Percentiles rank a stretch among this genome's conserved stretches.
These are phyloP conservation scores for Penicillium janthinellum DNA, from an alignment of 2,329 filamentous ascomycete species.

Conservation along the genomic window DNA sequence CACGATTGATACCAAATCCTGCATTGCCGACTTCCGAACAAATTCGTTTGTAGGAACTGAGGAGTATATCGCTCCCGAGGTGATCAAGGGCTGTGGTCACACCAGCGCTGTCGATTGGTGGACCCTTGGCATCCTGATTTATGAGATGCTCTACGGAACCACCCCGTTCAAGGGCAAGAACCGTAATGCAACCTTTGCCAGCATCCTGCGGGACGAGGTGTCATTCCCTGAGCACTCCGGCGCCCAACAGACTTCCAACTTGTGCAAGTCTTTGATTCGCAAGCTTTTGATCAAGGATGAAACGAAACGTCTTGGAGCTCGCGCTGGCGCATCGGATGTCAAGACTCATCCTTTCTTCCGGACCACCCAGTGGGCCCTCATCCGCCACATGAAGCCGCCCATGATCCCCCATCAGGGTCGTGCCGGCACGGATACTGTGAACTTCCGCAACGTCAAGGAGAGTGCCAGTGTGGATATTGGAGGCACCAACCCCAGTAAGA, in stretches of 20 bases:
- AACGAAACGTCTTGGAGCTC: constrained; percentile 85
- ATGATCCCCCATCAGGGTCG: constrained; percentile 91
- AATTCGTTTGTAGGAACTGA: constrained; percentile 99
- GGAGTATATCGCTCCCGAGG: constrained; percentile 97
- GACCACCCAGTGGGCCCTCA: constrained; percentile 92
- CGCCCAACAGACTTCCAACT: constrained; percentile 81
- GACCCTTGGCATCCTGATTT: constrained; percentile 95
- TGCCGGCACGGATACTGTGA: constrained; percentile 82
- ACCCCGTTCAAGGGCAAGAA: constrained; percentile 99
- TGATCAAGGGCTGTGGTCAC: constrained; percentile 97
- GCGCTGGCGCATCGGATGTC: constrained; percentile 94
- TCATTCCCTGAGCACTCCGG: constrained; percentile 90
- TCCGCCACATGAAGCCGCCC: constrained; percentile 96
- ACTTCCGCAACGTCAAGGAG: constrained; percentile 98
- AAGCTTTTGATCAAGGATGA: constrained; percentile 99
- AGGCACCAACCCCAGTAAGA: constrained; percentile 45
- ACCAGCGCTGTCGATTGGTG: constrained; percentile 99
- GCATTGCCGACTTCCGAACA: constrained; percentile 96
- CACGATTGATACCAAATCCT: constrained; percentile 98
- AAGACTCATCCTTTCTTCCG: constrained; percentile 96
- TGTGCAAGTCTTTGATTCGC: constrained; percentile 94
- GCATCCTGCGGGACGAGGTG: constrained; percentile 93
- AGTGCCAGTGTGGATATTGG: constrained; percentile 82
- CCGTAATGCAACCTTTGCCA: constrained; percentile 95
- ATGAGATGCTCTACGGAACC: constrained; percentile 98